phyloP scores from a whole-genome alignment of 306 rosid genomes.

The Alnus rubra region DNA sequence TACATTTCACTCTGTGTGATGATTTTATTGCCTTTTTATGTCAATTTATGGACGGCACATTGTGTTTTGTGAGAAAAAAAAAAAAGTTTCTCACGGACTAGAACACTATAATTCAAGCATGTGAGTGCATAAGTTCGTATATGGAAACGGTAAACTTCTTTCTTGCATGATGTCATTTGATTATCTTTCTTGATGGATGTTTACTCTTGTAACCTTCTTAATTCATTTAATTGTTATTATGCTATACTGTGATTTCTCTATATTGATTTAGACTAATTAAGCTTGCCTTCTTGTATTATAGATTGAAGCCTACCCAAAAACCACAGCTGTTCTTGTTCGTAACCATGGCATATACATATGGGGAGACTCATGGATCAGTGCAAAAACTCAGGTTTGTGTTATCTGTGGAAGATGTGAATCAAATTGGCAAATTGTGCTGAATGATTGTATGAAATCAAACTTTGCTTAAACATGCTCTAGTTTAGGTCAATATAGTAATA shows the following conservation, averaged over 20 bases:
- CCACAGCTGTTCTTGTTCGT: constrained; percentile 98
- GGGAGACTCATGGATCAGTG: constrained; percentile 97
- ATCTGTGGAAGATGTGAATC: neutral
- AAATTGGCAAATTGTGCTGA: neutral
- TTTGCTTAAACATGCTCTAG: neutral
- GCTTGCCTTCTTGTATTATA: constrained; percentile 32
- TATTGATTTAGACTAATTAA: constrained; percentile 4
- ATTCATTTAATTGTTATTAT: neutral
- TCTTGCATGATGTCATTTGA: neutral
- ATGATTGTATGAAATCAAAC: neutral
- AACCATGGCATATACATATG: constrained; percentile 92
- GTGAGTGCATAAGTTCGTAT: neutral
- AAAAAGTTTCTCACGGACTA: neutral
- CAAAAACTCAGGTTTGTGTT: constrained; percentile 89
- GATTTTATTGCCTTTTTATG: constrained; percentile 4
- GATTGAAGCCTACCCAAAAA: constrained; percentile 92
- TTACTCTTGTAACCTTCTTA: neutral
- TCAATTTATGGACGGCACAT: neutral
- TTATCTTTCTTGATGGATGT: constrained; percentile 13
- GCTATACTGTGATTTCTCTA: neutral
- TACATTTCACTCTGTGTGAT: neutral
- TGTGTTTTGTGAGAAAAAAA: neutral
- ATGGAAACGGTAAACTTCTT: neutral
- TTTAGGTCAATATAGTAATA: neutral
- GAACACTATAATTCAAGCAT: neutral